Conservation (phyloP, 345 rosid genomes). For the Iberis pinnata region DNA sequence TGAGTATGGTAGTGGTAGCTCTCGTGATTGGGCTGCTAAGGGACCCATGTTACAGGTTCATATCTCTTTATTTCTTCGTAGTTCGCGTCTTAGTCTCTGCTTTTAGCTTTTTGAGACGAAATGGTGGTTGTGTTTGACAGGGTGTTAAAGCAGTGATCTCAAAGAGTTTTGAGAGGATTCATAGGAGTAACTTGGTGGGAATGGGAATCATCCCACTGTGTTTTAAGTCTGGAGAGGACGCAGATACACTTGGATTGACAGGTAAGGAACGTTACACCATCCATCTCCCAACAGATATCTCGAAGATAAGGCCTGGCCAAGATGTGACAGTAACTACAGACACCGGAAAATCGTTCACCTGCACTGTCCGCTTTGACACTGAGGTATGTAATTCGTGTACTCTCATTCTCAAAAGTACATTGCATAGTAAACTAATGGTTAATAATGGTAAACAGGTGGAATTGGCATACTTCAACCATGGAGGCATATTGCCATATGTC, state of each 20-base stretch:
- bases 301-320: conserved; percentile 87
- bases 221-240: conserved; percentile 89
- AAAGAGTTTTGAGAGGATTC: conserved; percentile 97
- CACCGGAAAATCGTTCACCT: conserved; percentile 78
- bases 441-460: conserved; percentile 58
- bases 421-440: background rate
- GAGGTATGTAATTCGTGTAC: conserved; percentile 45
- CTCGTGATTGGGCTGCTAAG: conserved; percentile 99
- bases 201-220: conserved; percentile 97
- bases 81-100: background rate
- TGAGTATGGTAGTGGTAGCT: conserved; percentile 99
- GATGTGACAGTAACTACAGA: conserved; percentile 80
- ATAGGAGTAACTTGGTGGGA: conserved; percentile 94
- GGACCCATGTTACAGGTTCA: conserved; percentile 90
- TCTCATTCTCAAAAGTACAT: no score
- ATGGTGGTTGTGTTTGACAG: conserved; percentile 36
- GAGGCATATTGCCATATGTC: conserved; percentile 95
- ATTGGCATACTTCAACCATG: conserved; percentile 77
- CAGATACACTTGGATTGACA: conserved; percentile 76
- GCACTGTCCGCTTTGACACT: conserved; percentile 91
- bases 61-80: background rate
- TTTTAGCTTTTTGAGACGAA: conserved; percentile 3
- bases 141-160: conserved; percentile 97
- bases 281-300: conserved; percentile 66
- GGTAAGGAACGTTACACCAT: conserved; percentile 85